A percentile compares a stretch with the other conserved stretches of the same genome.
These are phyloP conservation scores for Fraxinus platypoda DNA, from an alignment of 305 asterid species.

Conservation along the genomic window DNA sequence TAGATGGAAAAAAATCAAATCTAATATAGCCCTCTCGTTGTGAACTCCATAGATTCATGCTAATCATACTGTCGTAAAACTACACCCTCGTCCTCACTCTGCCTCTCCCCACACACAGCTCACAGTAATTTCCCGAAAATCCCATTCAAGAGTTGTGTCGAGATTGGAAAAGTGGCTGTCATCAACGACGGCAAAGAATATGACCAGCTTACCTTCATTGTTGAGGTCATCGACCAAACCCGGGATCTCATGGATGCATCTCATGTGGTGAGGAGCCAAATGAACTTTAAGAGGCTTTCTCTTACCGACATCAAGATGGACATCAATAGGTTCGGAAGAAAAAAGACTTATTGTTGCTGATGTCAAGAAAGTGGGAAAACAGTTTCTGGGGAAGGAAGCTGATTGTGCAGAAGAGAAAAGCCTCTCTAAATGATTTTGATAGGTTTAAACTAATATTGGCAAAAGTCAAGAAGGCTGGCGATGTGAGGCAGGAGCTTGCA, in stretches of 20 bases:
- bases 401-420: too few relatives aligned
- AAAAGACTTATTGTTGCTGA: too few relatives aligned
- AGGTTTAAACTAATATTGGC: neutral
- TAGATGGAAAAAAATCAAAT: neutral
- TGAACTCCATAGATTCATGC: neutral
- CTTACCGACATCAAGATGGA: too few relatives aligned
- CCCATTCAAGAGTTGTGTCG: neutral
- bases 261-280: too few relatives aligned
- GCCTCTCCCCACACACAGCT: neutral
- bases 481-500: constrained; percentile 73
- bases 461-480: constrained; percentile 42
- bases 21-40: neutral
- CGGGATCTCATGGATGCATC: too few relatives aligned
- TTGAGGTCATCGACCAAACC: too few relatives aligned
- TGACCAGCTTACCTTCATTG: too few relatives aligned
- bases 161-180: neutral
- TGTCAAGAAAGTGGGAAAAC: too few relatives aligned
- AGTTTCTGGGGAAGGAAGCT: too few relatives aligned
- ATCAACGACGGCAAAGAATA: too few relatives aligned
- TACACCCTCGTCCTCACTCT: neutral
- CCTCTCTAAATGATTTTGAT: neutral
- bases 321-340: too few relatives aligned
- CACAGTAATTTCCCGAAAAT: neutral
- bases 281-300: too few relatives aligned
- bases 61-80: neutral